Conservation (phyloP, 2,329 filamentous ascomycete species). For the Colletotrichum tanaceti region DNA sequence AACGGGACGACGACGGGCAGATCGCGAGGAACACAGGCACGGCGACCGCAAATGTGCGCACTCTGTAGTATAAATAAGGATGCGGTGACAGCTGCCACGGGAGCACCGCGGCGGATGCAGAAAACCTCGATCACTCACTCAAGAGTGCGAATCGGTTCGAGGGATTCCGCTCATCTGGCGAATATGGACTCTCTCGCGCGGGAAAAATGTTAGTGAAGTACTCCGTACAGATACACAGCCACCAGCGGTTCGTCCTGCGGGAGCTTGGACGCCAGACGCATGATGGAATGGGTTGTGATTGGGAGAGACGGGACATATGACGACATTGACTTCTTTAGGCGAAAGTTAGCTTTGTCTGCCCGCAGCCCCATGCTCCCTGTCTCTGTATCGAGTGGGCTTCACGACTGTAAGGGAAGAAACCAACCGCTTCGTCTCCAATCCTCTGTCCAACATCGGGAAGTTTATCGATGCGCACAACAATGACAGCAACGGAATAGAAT, state of each 20-base stretch:
- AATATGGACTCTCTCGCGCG: background rate
- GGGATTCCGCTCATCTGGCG: constrained; percentile 5
- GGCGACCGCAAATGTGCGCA: background rate
- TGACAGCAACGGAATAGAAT: no score
- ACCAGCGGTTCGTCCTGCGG: constrained; percentile 21
- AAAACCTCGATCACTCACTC: constrained; percentile 11
- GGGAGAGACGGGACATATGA: constrained; percentile 25
- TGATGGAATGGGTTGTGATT: background rate
- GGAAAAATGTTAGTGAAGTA: background rate
- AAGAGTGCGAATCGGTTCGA: constrained; percentile 3
- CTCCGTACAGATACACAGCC: no score
- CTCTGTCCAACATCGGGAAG: no score
- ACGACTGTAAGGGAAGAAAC: background rate
- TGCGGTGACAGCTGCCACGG: no score
- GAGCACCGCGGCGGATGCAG: background rate
- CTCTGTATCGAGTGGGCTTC: background rate
- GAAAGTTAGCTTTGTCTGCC: constrained; percentile 1
- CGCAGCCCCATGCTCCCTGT: background rate
- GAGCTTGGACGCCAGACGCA: background rate
- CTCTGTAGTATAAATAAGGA: background rate
- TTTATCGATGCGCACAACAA: no score
- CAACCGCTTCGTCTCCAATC: no score
- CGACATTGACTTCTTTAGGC: constrained; percentile 29
- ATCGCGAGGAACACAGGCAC: constrained; percentile 11
- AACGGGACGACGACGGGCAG: constrained; percentile 10